Conservation (phyloP, 306 rosid species). For the Casuarina cunninghamiana region DNA sequence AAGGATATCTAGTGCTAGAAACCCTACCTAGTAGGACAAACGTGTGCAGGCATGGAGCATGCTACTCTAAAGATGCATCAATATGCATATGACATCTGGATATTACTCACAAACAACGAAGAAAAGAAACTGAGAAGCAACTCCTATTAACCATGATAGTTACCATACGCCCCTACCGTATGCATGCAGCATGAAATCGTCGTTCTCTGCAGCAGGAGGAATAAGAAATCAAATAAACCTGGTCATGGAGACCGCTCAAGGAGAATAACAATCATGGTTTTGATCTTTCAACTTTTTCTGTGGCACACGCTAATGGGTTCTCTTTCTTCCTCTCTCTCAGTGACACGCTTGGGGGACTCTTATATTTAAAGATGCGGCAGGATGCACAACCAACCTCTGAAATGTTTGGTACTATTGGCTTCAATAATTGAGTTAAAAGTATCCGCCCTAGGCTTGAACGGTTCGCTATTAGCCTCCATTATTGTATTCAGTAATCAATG, state of each 20-base stretch:
- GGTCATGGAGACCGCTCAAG: neutral
- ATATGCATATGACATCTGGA: no score
- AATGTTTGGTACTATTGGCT: neutral
- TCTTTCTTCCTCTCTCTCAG: neutral
- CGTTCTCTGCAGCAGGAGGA: neutral
- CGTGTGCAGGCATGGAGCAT: neutral
- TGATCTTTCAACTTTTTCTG: neutral
- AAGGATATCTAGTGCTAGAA: neutral
- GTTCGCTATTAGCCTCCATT: conserved; percentile 24
- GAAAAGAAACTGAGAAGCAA: no score
- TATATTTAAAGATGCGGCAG: neutral
- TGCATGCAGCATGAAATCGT: neutral
- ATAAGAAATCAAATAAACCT: neutral
- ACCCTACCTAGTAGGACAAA: neutral
- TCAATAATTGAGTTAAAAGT: conserved; percentile 11
- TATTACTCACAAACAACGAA: no score
- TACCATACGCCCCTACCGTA: neutral
- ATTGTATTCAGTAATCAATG: conserved; percentile 21
- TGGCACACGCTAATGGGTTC: neutral
- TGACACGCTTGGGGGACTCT: neutral
- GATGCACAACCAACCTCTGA: conserved; percentile 16
- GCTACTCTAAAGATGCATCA: no score
- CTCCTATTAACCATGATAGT: no score
- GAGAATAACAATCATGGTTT: neutral
- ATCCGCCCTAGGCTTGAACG: neutral